A percentile compares a stretch with the other conserved stretches of the same genome.
Conservation (phyloP, 768 basidiomycete species). For the Strobilomyces dryophilus region DNA sequence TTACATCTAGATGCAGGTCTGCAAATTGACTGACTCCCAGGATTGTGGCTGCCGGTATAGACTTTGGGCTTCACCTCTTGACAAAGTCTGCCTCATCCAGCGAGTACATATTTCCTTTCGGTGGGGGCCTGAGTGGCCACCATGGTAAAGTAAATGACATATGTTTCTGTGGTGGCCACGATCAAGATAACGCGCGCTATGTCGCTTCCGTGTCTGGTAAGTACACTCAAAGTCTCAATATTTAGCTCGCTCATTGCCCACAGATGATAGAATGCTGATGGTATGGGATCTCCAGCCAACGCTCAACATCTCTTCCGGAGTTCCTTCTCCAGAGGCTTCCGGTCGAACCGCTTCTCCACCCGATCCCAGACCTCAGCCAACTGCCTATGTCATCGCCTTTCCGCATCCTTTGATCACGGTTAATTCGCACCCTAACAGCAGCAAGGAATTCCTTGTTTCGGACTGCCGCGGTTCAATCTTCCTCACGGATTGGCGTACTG, state of each 20-base stretch:
- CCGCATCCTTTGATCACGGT: conserved; percentile 68
- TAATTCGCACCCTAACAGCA: conserved; percentile 63
- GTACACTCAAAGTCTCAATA: conserved; percentile 1
- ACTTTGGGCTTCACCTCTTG: conserved; percentile 69
- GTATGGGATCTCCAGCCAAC: conserved; percentile 80
- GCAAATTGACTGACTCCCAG: conserved; percentile 35
- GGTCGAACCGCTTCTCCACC: conserved; percentile 27
- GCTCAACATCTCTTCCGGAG: conserved; percentile 39
- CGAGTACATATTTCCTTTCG: conserved; percentile 65
- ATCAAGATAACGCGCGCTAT: conserved; percentile 64
- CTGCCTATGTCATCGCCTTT: conserved; percentile 72
- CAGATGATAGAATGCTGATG: conserved; percentile 82
- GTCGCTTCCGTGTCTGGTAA: conserved; percentile 78
- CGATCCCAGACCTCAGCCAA: conserved; percentile 56
- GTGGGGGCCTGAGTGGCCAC: conserved; percentile 78
- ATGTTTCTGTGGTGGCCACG: conserved; percentile 73
- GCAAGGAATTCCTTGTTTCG: conserved; percentile 77
- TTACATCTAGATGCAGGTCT: background rate
- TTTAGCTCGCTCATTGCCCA: background rate
- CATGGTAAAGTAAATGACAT: conserved; percentile 76
- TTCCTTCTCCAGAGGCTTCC: conserved; percentile 31
- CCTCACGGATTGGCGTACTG: conserved; percentile 79
- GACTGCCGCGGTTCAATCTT: conserved; percentile 73
- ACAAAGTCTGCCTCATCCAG: conserved; percentile 46
- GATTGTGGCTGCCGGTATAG: conserved; percentile 60